Evolutionary conservation across 1,284 basidiomycete species (phyloP).

Genomic region (Puccinia triticina): DNA sequence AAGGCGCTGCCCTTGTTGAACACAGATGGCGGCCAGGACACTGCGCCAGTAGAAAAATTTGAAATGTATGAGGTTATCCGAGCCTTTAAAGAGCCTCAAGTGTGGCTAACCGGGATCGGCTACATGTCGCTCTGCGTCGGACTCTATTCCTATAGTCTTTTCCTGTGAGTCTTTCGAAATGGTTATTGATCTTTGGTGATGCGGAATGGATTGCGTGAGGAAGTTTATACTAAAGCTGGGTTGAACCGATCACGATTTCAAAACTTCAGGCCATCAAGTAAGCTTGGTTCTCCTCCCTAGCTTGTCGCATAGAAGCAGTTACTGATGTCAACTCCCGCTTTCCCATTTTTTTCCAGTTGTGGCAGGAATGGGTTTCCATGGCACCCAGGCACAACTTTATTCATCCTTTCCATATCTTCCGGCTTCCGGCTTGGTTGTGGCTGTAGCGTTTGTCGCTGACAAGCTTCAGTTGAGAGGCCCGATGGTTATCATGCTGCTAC

Average conservation of each 20-base stretch:
- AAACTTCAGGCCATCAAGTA: conserved; percentile 52
- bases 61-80: conserved; percentile 55
- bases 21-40: neutral
- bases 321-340: neutral
- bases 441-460: conserved; percentile 56
- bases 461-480: conserved; percentile 54
- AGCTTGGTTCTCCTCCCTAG: too few relatives aligned
- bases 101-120: conserved; percentile 55
- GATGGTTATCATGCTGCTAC: conserved; percentile 54
- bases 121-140: conserved; percentile 52
- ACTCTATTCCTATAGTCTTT: conserved; percentile 42
- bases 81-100: conserved; percentile 55
- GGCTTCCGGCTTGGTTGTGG: conserved; percentile 54
- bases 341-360: conserved; percentile 23
- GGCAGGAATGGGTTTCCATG: conserved; percentile 38
- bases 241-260: neutral
- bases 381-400: conserved; percentile 55
- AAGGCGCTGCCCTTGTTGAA: neutral
- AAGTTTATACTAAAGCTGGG: neutral
- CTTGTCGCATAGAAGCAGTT: neutral
- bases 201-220: neutral
- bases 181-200: neutral
- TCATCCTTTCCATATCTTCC: conserved; percentile 56
- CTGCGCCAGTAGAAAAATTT: conserved; percentile 53
- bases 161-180: conserved; percentile 23